Evolutionary conservation across 2,329 filamentous ascomycete genomes (phyloP).

Genomic region (Hymenoscyphus salicellus): DNA sequence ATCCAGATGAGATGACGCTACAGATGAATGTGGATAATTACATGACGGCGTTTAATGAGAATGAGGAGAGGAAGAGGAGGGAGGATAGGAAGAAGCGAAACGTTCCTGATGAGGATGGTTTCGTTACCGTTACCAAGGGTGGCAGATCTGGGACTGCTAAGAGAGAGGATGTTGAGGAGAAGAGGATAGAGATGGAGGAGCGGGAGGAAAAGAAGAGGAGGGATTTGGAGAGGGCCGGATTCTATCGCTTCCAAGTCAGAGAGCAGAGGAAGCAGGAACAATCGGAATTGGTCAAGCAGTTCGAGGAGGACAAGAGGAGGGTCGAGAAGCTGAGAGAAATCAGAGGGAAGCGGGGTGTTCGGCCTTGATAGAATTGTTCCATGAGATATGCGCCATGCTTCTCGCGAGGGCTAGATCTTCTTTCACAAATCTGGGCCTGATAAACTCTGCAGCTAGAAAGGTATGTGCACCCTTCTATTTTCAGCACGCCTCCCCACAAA

Average conservation of each 20-base stretch:
- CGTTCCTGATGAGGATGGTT: conserved; percentile 90
- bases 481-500: not conserved
- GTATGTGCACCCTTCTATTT: not conserved
- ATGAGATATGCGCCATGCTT: not conserved
- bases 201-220: conserved; percentile 61
- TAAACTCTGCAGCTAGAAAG: not conserved
- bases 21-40: conserved; percentile 77
- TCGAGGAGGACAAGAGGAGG: conserved; percentile 73
- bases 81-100: conserved; percentile 65
- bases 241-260: conserved; percentile 80
- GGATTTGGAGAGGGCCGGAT: conserved; percentile 66
- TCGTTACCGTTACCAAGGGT: conserved; percentile 84
- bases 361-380: conserved; percentile 42
- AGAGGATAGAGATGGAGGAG: conserved; percentile 58
- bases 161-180: conserved; percentile 65
- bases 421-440: not conserved
- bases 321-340: conserved; percentile 68
- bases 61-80: conserved; percentile 61
- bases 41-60: conserved; percentile 76
- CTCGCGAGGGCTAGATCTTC: not conserved
- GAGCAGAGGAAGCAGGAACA: conserved; percentile 77
- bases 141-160: conserved; percentile 71
- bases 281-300: conserved; percentile 64
- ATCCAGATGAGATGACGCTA: conserved; percentile 64
- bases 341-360: conserved; percentile 54